Conservation (phyloP, 768 basidiomycete species). For the Suillus bovinus region DNA sequence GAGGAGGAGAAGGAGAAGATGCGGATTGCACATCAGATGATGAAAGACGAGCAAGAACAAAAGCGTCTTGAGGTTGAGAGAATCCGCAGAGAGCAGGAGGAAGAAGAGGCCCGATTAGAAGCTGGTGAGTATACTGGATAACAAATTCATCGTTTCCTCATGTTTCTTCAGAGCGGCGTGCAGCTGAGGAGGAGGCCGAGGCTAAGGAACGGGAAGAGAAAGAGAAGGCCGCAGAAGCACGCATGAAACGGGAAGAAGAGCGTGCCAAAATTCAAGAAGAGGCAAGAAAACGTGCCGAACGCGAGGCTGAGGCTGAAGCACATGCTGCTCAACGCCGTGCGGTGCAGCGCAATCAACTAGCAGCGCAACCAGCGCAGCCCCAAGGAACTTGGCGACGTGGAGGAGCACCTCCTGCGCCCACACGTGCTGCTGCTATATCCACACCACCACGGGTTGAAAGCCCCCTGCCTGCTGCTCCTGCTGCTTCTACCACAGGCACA, state of each 20-base stretch:
- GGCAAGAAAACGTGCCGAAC: constrained; percentile 58
- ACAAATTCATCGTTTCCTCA: constrained; percentile 9
- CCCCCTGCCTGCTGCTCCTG: constrained; percentile 40
- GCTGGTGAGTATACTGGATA: constrained; percentile 45
- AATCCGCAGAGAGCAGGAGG: constrained; percentile 29
- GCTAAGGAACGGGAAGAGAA: constrained; percentile 63
- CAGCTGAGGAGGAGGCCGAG: constrained; percentile 56
- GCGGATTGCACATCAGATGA: constrained; percentile 57
- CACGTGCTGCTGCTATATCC: constrained; percentile 25
- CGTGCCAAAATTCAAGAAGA: constrained; percentile 53
- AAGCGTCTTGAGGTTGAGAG: constrained; percentile 27
- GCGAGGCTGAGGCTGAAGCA: constrained; percentile 71
- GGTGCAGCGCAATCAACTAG: constrained; percentile 31
- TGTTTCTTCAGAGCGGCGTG: constrained; percentile 47
- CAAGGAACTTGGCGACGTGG: constrained; percentile 24
- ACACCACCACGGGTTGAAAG: constrained; percentile 56
- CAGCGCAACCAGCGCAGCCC: constrained; percentile 21
- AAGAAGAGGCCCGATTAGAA: constrained; percentile 46
- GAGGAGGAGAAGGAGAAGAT: constrained; percentile 84
- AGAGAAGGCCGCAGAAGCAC: constrained; percentile 50
- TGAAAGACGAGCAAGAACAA: constrained; percentile 47
- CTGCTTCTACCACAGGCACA: constrained; percentile 35
- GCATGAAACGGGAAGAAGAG: constrained; percentile 53
- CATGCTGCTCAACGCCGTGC: constrained; percentile 41
- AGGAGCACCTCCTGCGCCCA: constrained; percentile 20